Conservation (phyloP, 805 yeast genomes). For the Lachancea quebecensis region DNA sequence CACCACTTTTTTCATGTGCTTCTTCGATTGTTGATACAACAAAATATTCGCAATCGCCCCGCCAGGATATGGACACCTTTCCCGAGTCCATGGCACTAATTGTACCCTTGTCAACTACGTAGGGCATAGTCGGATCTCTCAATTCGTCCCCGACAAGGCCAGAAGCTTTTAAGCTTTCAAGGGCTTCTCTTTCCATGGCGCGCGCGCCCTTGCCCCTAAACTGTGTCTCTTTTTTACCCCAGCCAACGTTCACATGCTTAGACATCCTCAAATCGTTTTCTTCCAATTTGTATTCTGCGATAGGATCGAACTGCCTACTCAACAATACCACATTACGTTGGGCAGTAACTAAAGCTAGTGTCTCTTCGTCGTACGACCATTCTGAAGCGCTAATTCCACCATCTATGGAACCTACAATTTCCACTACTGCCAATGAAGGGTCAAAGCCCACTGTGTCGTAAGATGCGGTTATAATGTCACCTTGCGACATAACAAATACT, state of each 20-base stretch:
- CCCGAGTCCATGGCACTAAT: conserved; percentile 48
- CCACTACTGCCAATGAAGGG: conserved; percentile 48
- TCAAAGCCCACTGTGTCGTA: conserved; percentile 44
- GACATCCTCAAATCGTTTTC: conserved; percentile 60
- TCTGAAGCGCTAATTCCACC: conserved; percentile 61
- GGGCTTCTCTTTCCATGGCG: conserved; percentile 58
- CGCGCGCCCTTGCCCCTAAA: conserved; percentile 90
- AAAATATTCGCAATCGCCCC: conserved; percentile 89
- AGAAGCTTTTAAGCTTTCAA: conserved; percentile 42
- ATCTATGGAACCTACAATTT: conserved; percentile 81
- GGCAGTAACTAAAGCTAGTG: conserved; percentile 59
- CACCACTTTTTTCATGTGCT: conserved; percentile 27
- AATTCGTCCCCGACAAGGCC: conserved; percentile 63
- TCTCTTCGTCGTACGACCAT: conserved; percentile 93
- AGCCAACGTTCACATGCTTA: conserved; percentile 90
- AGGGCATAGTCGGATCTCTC: conserved; percentile 85
- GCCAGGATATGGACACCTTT: conserved; percentile 65
- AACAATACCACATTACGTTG: conserved; percentile 57
- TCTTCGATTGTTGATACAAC: conserved; percentile 59
- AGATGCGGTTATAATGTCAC: conserved; percentile 66
- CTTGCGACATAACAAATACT: conserved; percentile 60
- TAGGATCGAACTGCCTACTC: conserved; percentile 72
- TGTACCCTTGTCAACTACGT: conserved; percentile 62
- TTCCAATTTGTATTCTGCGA: conserved; percentile 54
- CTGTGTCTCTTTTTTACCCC: conserved; percentile 98